Percentiles rank a stretch among this genome's conserved stretches.
Evolutionary conservation across 495 filamentous ascomycete genomes (phyloP).

Genomic region (Podospora pseudoanserina): DNA sequence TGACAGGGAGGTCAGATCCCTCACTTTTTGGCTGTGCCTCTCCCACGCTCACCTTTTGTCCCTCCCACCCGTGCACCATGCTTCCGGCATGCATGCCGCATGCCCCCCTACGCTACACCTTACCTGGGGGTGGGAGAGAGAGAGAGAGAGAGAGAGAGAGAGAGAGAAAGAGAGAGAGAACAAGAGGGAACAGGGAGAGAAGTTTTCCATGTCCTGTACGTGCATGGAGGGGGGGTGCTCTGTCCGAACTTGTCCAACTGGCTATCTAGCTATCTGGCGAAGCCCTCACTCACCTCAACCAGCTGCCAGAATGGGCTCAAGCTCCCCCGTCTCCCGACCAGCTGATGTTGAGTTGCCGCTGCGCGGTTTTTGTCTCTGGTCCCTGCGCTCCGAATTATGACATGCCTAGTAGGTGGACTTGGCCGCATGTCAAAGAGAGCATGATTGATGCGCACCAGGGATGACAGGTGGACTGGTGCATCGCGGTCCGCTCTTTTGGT

Average conservation of each 20-base stretch:
- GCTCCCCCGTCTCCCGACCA: neutral
- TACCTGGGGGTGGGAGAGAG: constrained; percentile 5
- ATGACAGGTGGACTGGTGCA: neutral
- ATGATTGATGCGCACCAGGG: constrained; percentile 2
- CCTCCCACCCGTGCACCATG: constrained; percentile 20
- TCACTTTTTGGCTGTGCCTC: constrained; percentile 9
- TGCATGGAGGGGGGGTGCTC: neutral
- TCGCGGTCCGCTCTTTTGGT: neutral
- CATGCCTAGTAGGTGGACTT: neutral
- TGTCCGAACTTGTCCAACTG: neutral
- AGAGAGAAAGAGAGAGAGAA: neutral
- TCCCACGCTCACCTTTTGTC: neutral
- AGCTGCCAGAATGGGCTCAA: neutral
- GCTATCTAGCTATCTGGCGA: neutral
- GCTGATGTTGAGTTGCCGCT: constrained; percentile 17
- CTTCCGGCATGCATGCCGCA: constrained; percentile 30
- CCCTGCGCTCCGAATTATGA: neutral
- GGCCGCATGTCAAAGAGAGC: neutral
- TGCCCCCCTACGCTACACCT: constrained; percentile 4
- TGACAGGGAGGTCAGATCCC: neutral
- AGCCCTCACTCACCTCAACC: neutral
- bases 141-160: neutral
- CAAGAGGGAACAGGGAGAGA: neutral
- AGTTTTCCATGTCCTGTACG: neutral
- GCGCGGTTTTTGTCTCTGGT: constrained; percentile 2